phyloP scores from a whole-genome alignment of 305 asterid genomes.

The Rubia tinctorum region DNA sequence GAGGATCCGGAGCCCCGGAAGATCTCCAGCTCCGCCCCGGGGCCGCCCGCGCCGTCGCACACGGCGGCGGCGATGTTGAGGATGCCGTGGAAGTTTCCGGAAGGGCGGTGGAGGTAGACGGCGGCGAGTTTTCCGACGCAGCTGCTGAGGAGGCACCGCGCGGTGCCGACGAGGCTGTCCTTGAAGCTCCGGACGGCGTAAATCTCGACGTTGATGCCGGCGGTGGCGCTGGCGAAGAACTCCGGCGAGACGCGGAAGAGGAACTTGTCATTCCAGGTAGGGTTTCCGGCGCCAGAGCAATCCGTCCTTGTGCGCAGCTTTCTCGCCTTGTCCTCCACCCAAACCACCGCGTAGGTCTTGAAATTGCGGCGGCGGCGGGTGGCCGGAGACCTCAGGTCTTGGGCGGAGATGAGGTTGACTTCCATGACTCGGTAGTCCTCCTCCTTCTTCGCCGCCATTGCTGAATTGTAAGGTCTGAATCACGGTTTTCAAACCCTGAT shows the following conservation, averaged over 20 bases:
- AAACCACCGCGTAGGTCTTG: slow-evolving; percentile 75
- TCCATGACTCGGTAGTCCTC: slow-evolving; percentile 30
- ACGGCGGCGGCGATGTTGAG: slow-evolving; percentile 69
- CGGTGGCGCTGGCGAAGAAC: slow-evolving; percentile 63
- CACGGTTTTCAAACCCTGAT: neutral
- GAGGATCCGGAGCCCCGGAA: slow-evolving; percentile 47
- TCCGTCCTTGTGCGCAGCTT: slow-evolving; percentile 72
- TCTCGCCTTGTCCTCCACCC: slow-evolving; percentile 48
- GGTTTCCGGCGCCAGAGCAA: slow-evolving; percentile 60
- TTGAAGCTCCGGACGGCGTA: slow-evolving; percentile 61
- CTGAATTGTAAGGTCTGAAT: neutral
- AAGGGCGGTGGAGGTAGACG: slow-evolving; percentile 76
- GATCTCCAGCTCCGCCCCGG: slow-evolving; percentile 38
- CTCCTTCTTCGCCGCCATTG: neutral
- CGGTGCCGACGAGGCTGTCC: slow-evolving; percentile 65
- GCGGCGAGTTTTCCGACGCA: slow-evolving; percentile 27
- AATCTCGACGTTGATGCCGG: slow-evolving; percentile 74
- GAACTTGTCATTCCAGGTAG: slow-evolving; percentile 93
- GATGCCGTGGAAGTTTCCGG: slow-evolving; percentile 75
- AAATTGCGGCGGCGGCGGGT: slow-evolving; percentile 49
- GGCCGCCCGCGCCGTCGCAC: slow-evolving; percentile 12
- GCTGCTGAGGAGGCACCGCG: slow-evolving; percentile 60
- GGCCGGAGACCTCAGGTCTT: slow-evolving; percentile 55
- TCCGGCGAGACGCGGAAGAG: slow-evolving; percentile 69
- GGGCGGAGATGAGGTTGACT: slow-evolving; percentile 92